Conservation (phyloP, 106 monocot genomes). For the Dioscorea dumetorum region DNA sequence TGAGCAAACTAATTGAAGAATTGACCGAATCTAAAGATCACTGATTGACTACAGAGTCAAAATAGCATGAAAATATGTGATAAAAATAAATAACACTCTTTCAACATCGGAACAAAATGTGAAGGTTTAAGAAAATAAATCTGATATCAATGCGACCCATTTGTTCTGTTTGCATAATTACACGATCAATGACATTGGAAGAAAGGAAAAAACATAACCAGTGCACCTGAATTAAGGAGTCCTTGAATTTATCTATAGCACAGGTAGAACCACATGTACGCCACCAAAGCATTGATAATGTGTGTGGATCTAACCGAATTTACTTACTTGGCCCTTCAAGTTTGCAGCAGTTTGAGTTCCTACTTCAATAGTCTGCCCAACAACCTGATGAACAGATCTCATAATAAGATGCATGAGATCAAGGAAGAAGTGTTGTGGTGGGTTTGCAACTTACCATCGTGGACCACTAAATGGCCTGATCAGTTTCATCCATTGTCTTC, state of each 20-base stretch:
- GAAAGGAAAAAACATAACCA: neutral
- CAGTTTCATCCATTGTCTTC: conserved; percentile 86
- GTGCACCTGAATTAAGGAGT: neutral
- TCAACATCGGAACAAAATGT: no score
- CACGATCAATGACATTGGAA: neutral
- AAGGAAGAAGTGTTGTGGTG: no score
- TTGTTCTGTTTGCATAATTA: conserved; percentile 70
- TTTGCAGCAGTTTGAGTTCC: conserved; percentile 81
- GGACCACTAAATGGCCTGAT: conserved; percentile 89
- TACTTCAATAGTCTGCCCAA: conserved; percentile 91
- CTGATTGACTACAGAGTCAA: no score
- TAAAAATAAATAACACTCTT: no score
- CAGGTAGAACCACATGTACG: no score
- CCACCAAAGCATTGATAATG: neutral
- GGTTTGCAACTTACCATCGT: conserved; percentile 38
- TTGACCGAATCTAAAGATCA: no score
- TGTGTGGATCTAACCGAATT: neutral
- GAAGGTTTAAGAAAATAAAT: no score
- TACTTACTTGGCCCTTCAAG: conserved; percentile 78
- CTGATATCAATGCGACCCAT: conserved; percentile 54
- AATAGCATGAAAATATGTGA: no score
- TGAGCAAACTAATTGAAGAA: no score
- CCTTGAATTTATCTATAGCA: neutral
- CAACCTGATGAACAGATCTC: conserved; percentile 51
- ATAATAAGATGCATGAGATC: conserved; percentile 10